Base-by-base conservation (phyloP, 192 early-diverging fungal genomes). In the Blastocladiella britannica region DNA sequence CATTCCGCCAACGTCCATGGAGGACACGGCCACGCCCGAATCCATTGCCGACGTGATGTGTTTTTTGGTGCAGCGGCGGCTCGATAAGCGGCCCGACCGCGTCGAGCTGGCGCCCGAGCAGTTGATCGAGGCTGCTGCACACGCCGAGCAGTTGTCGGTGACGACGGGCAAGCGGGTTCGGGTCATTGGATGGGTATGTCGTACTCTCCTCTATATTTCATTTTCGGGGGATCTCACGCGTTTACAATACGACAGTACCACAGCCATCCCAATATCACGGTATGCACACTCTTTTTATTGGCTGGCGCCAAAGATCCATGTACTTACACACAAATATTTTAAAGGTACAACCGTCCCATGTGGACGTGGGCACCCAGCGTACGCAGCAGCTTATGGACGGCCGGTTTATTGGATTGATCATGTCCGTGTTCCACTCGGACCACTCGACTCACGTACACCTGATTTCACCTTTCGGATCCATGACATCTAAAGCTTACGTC, bases 251-350 rank as follows among this genome's bases (percentile, higher is more conserved):
- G 5, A 37, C 37, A 75, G 73, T 75, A 75, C 25, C 73, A 75
- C 51, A 75, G 73, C 25, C 73, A 75, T 61, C 73, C 73, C 22
- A 69, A 72, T 26, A 75, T 75, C 25, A 75, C 73, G 0, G 73
- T 72, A 47, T 54, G 31, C 1, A 3, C 47, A 0, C 5, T 27
- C 8, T 0, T 27, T 4, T 8, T 1, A 26, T 43, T 4, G 15
- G 0, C 26, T 29, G 6, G 24, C 51, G 30, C 51, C 52, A 59
- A 4, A 4, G 7, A 18, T 31, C 9, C 24, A 2, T 4, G 18
- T 22, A n/a, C 18, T 22, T 20, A 31, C n/a, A 8, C 26, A 22
- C 24, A 24, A 51, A 23, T 6, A 8, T 20, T 52, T n/a, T 25
- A 1, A 59, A n/a, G 9, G 26, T 3, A 23, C 27, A 29, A 53